Base-by-base conservation (phyloP, 2,329 filamentous ascomycete species). In the Botrytis sinoallii region DNA sequence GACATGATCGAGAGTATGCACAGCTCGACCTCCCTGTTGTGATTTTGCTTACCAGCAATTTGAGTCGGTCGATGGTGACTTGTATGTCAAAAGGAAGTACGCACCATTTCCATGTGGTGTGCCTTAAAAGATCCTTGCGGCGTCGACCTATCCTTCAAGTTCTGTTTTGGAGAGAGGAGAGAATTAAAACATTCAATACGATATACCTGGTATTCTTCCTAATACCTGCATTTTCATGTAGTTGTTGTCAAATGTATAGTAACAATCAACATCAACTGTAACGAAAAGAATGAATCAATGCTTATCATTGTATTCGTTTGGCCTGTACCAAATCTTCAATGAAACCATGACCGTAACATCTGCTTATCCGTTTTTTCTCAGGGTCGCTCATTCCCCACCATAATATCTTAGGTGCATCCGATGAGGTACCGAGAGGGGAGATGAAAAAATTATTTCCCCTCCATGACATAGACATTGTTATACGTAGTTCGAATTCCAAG, bases 371-470 rank as follows among this genome's bases (percentile, higher is more conserved):
- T 52, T 48, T 38, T 29, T 32, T 38, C 61, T 67, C 64, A 52
- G 44, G 44, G 65, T 55, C 65, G 46, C 35, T 25, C 5, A 52
- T 67, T 67, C 65, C 65, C 65, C 65, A 55, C 65, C 32, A 55
- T 40, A 67, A 68, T 32, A 40, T 40, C 55, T 42, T 55, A 55
- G 65, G 46, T 68, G 65, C 65, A 68, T 42, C 32, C 42, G 38
- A 63, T 64, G n/a, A n/a, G n/a, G 32, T 32, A 32, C 32, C 32
- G 32, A 32, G 40, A 44, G 61, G 42, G 46, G 65, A 40, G 65
- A 55, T 10, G 4, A 55, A 68, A 68, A 67, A 68, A 40, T 29
- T 55, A 68, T 68, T 68, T 68, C 65, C 65, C 65, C 65, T 68
- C 65, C 46, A 68, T 68, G 64, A 67, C 44, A 66, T 67, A 55